Base-by-base conservation (phyloP, 2,329 filamentous ascomycete genomes). In the Knoxdaviesia proteae region DNA sequence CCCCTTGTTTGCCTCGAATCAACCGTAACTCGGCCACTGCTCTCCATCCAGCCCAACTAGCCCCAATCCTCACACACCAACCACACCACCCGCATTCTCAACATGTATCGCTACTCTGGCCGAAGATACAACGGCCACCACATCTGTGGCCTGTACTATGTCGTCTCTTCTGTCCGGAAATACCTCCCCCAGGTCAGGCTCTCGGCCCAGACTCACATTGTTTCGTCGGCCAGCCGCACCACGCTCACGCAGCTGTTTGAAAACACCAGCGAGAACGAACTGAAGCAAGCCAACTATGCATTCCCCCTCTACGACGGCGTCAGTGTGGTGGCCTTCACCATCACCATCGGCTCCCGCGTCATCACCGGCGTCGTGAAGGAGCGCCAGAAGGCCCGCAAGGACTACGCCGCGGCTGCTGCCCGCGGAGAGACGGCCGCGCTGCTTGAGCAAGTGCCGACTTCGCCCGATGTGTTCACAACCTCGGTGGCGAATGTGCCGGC, bases 251-350 rank as follows among this genome's bases (percentile, higher is more conserved):
- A 80, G 53, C 74, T 61, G 0, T 84, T 80, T 49, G 54, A 63
- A 49, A 83, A 82, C 47, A 65, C 72, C 0, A 62, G 63, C 2
- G 40, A 47, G 1, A 20, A 11, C 10, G 11, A 39, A 5, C 48
- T 59, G 9, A 48, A 56, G 7, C 57, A 82, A 51, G 65, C 74
- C 10, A 62, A 63, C 9, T 86, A 86, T 53, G 67, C 67, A 0
- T 84, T 86, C 47, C 80, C 80, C 0, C 62, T 86, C 0, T 81
- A 78, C 48, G 77, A 83, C 51, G 79, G 80, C 7, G 74, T 81
- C 10, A 77, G 72, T 6, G 73, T 86, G 1, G 75, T 78, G 6
- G 66, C 62, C 4, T 86, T 84, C 48, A 68, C 63, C 5, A 84
- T 77, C 56, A 69, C 62, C 9, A 64, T 84, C 39, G 75, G 68